Evolutionary conservation across 495 filamentous ascomycete genomes (phyloP).

Genomic region (Letharia lupina): DNA sequence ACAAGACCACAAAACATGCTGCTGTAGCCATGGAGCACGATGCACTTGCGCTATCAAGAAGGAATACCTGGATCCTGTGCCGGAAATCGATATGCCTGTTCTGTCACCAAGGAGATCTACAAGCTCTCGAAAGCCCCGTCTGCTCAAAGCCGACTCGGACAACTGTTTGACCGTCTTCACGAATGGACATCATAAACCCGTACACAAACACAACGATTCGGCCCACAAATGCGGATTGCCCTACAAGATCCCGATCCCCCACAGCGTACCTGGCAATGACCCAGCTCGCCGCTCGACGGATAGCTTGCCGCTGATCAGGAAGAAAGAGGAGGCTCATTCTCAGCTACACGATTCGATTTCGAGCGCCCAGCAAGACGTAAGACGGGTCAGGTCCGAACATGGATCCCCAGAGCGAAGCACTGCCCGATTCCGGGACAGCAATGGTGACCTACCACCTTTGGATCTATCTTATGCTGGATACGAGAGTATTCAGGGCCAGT

Average conservation of each 20-base stretch:
- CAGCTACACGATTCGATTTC: slow-evolving; percentile 36
- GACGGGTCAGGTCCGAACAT: slow-evolving; percentile 58
- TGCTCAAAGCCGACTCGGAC: slow-evolving; percentile 74
- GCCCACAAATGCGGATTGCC: slow-evolving; percentile 75
- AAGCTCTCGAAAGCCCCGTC: slow-evolving; percentile 54
- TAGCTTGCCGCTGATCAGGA: slow-evolving; percentile 48
- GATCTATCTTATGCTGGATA: slow-evolving; percentile 51
- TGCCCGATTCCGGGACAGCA: slow-evolving; percentile 50
- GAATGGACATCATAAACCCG: slow-evolving; percentile 90
- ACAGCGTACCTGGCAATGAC: slow-evolving; percentile 57
- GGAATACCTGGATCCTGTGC: slow-evolving; percentile 72
- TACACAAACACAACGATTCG: slow-evolving; percentile 78
- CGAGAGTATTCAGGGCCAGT: slow-evolving; percentile 43
- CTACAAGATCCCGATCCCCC: slow-evolving; percentile 68
- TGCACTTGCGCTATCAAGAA: slow-evolving; percentile 92
- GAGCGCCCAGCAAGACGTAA: slow-evolving; percentile 39
- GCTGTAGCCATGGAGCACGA: slow-evolving; percentile 83
- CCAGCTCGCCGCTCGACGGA: slow-evolving; percentile 62
- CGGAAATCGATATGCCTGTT: slow-evolving; percentile 51
- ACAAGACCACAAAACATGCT: slow-evolving; percentile 63
- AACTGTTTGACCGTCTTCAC: slow-evolving; percentile 74
- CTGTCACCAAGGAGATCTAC: slow-evolving; percentile 37
- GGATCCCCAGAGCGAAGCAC: slow-evolving; percentile 57
- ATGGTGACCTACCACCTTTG: slow-evolving; percentile 55
- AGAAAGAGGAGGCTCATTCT: slow-evolving; percentile 33